These are phyloP conservation scores for Gloeophyllum trabeum DNA, from an alignment of 768 basidiomycete genomes.

Conservation along the genomic window DNA sequence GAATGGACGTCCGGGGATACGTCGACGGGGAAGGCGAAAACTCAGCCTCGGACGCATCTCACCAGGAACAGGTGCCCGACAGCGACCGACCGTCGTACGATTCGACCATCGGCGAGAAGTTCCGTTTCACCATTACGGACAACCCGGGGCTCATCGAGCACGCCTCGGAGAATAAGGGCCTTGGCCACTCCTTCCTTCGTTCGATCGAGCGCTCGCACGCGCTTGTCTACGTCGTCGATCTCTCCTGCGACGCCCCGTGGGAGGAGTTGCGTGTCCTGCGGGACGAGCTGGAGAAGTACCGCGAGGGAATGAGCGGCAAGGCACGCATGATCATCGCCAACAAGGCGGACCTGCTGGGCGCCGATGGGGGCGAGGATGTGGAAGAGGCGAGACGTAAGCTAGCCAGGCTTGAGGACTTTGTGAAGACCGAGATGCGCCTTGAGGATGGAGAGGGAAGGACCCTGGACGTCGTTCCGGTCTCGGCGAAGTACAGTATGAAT, in stretches of 20 bases:
- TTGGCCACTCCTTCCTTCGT: slow-evolving; percentile 89
- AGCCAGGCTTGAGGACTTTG: slow-evolving; percentile 41
- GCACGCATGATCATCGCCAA: slow-evolving; percentile 83
- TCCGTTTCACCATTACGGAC: slow-evolving; percentile 93
- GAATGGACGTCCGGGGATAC: slow-evolving; percentile 39
- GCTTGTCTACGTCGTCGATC: slow-evolving; percentile 87
- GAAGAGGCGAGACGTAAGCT: slow-evolving; percentile 48
- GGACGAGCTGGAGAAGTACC: slow-evolving; percentile 78
- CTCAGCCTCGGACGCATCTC: slow-evolving; percentile 20
- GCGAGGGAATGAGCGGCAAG: slow-evolving; percentile 65
- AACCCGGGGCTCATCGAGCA: slow-evolving; percentile 87
- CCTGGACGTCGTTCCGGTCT: slow-evolving; percentile 70
- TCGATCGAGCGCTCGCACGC: slow-evolving; percentile 88
- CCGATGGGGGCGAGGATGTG: slow-evolving; percentile 28
- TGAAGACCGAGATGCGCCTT: slow-evolving; percentile 29
- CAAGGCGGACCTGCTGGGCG: slow-evolving; percentile 82
- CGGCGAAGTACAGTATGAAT: slow-evolving; percentile 83
- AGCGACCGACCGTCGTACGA: slow-evolving; percentile 28
- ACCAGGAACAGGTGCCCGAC: slow-evolving; percentile 4
- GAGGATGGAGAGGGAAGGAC: slow-evolving; percentile 5
- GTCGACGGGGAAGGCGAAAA: slow-evolving; percentile 42
- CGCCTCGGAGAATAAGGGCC: slow-evolving; percentile 82
- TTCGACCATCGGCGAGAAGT: slow-evolving; percentile 57
- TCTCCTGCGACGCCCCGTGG: slow-evolving; percentile 65
- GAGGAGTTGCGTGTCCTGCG: slow-evolving; percentile 62